Base-by-base conservation (phyloP, 345 rosid genomes). In the Punica granatum region DNA sequence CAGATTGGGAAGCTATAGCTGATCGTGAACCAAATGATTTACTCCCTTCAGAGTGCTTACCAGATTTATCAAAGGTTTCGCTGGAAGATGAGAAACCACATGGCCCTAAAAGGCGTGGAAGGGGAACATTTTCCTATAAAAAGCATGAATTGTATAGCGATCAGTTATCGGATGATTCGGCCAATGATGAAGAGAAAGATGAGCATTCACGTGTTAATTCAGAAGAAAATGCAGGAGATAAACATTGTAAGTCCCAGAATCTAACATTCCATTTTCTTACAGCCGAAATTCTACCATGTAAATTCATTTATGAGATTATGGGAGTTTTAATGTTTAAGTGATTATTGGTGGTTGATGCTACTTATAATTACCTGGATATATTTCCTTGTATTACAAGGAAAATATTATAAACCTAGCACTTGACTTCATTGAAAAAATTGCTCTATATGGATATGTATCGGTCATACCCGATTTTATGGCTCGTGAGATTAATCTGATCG, bases 1-100 rank as follows among this genome's bases (percentile, higher is more conserved):
- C 81, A 89, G 97, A 94, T 78, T 91, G 99, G 95, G 98, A 94
- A 81, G 92, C 89, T 8, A 72, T 86, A 48, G 98, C 89, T 6
- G 98, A 91, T 83, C 69, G 75, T 73, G 82, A 82, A 23, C 90
- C 90, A 1, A 69, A 71, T 69, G 82, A 81, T 59, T 73, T 94
- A 66, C 85, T 89, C 39, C 67, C 87, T 16, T 71, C 85, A 30
- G 81, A 80, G 49, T 73, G 72, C 73, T 73, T 84, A 64, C 86
- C 95, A 65, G 83, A 80, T 67, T 80, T 84, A 51, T 86, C 96
- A 34, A 81, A 81, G 68, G 80, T 89, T 37, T 80, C 89, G 7
- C 67, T 84, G 70, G 84, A 83, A 73, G 91, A 83, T 66, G 71
- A 76, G 37, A 81, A 76, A 75, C 74, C 73, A 70, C 64, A 80